Conservation (phyloP, 176 grass and related monocot genomes). For the Phragmites australis region DNA sequence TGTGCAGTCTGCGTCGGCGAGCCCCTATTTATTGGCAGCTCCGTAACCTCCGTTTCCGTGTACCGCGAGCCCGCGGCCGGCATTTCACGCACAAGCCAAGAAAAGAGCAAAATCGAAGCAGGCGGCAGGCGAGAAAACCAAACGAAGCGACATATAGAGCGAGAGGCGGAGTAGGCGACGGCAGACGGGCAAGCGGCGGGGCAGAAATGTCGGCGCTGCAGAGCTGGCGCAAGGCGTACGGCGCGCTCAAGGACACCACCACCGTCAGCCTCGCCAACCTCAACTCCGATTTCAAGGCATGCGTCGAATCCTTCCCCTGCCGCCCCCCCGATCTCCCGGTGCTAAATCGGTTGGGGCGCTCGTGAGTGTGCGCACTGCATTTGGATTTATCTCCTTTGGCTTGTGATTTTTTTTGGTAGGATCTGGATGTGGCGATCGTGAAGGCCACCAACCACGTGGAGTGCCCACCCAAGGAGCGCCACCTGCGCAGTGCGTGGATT, state of each 20-base stretch:
- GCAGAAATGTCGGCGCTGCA: slow-evolving; percentile 69
- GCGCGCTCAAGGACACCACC: slow-evolving; percentile 88
- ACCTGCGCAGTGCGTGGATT: slow-evolving; percentile 73
- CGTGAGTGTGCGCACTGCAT: too few species aligned
- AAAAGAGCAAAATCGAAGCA: background rate
- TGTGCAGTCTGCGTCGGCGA: too few species aligned
- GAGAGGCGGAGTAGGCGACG: background rate
- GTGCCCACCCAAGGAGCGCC: slow-evolving; percentile 80
- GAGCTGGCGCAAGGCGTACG: slow-evolving; percentile 94
- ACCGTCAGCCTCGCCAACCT: slow-evolving; percentile 88
- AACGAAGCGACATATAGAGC: background rate
- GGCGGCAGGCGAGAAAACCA: background rate
- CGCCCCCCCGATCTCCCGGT: background rate
- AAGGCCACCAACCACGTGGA: slow-evolving; percentile 97
- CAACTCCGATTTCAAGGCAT: slow-evolving; percentile 97
- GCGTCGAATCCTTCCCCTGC: background rate
- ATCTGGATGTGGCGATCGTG: slow-evolving; percentile 98
- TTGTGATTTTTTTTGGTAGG: slow-evolving; percentile 42
- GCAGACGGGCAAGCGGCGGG: background rate
- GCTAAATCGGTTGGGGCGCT: background rate
- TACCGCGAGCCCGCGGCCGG: slow-evolving; percentile 9
- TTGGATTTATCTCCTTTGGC: slow-evolving; percentile 3
- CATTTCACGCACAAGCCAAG: slow-evolving; percentile 2
- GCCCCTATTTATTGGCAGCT: slow-evolving; percentile 11
- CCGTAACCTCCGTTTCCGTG: background rate